phyloP scores from a whole-genome alignment of 345 rosid genomes.

The Lumnitzera littorea region DNA sequence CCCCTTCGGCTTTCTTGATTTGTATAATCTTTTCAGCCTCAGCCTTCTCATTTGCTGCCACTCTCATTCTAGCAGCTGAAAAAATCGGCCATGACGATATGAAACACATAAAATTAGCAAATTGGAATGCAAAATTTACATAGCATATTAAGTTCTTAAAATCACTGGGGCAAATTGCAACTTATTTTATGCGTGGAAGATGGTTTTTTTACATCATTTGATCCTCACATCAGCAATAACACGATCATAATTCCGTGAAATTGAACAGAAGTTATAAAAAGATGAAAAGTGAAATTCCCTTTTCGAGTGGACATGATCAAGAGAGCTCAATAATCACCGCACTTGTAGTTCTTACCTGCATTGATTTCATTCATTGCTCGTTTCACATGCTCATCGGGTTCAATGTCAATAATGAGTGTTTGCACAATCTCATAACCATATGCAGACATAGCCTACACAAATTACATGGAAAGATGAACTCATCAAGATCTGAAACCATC shows the following conservation, averaged over 20 bases:
- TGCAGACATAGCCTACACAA: constrained; percentile 19
- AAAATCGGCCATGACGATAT: background rate
- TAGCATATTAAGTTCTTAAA: too few relatives aligned
- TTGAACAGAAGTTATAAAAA: too few relatives aligned
- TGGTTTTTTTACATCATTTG: too few relatives aligned
- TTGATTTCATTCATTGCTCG: constrained; percentile 26
- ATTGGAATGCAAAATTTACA: too few relatives aligned
- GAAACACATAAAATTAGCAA: background rate
- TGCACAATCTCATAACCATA: constrained; percentile 27
- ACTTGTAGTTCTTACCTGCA: constrained; percentile 13
- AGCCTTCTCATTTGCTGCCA: constrained; percentile 23
- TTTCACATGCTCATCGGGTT: constrained; percentile 25
- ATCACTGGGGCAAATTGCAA: too few relatives aligned
- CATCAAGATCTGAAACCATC: background rate
- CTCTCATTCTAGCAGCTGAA: constrained; percentile 22
- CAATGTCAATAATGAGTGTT: constrained; percentile 21
- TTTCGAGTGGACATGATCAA: too few relatives aligned
- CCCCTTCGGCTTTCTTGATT: constrained; percentile 26
- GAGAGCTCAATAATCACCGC: background rate
- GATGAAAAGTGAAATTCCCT: too few relatives aligned
- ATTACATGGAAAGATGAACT: background rate
- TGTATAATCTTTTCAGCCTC: constrained; percentile 23
- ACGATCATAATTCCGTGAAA: too few relatives aligned
- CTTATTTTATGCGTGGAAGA: too few relatives aligned
- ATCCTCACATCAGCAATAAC: too few relatives aligned